phyloP scores from a whole-genome alignment of 495 filamentous ascomycete species.

The Pyronema omphalodes region DNA sequence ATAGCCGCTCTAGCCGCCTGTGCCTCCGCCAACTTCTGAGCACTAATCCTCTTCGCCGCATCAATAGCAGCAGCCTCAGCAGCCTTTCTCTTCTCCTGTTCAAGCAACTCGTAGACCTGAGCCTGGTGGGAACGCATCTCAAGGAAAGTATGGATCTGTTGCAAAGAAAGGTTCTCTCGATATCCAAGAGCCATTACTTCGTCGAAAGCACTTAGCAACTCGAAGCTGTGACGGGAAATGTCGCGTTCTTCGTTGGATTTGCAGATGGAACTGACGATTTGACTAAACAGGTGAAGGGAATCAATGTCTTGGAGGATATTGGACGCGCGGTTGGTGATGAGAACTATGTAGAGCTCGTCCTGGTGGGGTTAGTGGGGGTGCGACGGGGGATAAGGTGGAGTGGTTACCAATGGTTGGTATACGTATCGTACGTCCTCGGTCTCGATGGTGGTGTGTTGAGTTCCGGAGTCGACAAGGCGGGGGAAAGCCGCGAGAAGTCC shows the following conservation, averaged over 20 bases:
- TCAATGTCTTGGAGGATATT: conserved; percentile 99
- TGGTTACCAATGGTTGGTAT: conserved; percentile 61
- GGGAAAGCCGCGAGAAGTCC: conserved; percentile 90
- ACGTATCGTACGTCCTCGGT: conserved; percentile 99
- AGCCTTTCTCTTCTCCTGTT: conserved; percentile 93
- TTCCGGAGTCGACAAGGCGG: conserved; percentile 83
- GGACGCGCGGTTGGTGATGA: conserved; percentile 97
- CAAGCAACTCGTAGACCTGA: conserved; percentile 94
- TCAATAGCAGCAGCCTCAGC: too few relatives aligned
- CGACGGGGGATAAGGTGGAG: neutral
- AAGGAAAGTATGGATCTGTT: conserved; percentile 93
- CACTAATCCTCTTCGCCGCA: too few relatives aligned
- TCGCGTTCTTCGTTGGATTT: conserved; percentile 90
- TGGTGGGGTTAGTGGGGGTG: neutral
- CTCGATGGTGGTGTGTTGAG: conserved; percentile 93
- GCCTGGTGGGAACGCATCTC: conserved; percentile 99
- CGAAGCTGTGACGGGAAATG: conserved; percentile 83
- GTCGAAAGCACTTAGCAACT: conserved; percentile 87
- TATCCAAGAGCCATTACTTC: conserved; percentile 91
- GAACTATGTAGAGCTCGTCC: conserved; percentile 97
- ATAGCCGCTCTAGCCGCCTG: conserved; percentile 77
- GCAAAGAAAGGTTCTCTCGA: conserved; percentile 80
- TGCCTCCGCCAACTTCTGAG: conserved; percentile 74
- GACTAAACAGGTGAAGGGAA: conserved; percentile 88
- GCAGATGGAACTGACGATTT: conserved; percentile 90